Percentiles rank a stretch among this genome's conserved stretches.
Evolutionary conservation across 441 rosid genomes (phyloP).

Genomic region (Pelargonium myrrhifolium): DNA sequence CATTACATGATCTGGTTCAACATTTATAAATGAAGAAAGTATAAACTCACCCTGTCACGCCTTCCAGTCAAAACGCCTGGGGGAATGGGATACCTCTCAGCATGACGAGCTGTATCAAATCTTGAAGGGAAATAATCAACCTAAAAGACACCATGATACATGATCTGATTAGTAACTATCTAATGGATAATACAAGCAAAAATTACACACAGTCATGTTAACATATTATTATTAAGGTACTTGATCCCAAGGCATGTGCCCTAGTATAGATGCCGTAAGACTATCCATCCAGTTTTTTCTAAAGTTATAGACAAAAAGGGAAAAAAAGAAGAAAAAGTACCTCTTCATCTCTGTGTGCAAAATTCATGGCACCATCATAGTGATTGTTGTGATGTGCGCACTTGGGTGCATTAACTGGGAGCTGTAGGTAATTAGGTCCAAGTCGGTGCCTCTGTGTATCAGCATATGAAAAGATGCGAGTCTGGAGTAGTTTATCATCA

Average conservation of each 20-base stretch:
- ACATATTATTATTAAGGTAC: neutral
- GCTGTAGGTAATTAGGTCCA: constrained; percentile 88
- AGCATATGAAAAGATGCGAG: constrained; percentile 69
- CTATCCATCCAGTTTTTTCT: no score
- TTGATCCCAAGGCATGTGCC: neutral
- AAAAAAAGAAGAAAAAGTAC: constrained; percentile 25
- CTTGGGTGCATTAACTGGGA: constrained; percentile 90
- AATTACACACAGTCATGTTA: no score
- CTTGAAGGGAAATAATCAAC: constrained; percentile 90
- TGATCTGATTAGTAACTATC: constrained; percentile 22
- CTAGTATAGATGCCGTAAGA: neutral
- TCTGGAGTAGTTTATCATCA: constrained; percentile 82
- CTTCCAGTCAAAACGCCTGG: constrained; percentile 44
- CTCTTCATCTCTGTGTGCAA: constrained; percentile 94
- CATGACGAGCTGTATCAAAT: constrained; percentile 66
- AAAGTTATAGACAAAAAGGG: neutral
- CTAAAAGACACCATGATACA: constrained; percentile 32
- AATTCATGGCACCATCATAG: constrained; percentile 86
- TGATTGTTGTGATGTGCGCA: constrained; percentile 92
- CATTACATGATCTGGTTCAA: neutral
- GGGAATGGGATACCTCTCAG: constrained; percentile 50
- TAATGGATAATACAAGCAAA: neutral
- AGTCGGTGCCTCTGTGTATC: constrained; percentile 98
- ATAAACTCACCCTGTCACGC: constrained; percentile 65
- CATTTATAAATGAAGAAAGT: neutral